These are phyloP conservation scores for Harringtonia aguacate DNA, from an alignment of 2,329 filamentous ascomycete species.

Conservation along the genomic window DNA sequence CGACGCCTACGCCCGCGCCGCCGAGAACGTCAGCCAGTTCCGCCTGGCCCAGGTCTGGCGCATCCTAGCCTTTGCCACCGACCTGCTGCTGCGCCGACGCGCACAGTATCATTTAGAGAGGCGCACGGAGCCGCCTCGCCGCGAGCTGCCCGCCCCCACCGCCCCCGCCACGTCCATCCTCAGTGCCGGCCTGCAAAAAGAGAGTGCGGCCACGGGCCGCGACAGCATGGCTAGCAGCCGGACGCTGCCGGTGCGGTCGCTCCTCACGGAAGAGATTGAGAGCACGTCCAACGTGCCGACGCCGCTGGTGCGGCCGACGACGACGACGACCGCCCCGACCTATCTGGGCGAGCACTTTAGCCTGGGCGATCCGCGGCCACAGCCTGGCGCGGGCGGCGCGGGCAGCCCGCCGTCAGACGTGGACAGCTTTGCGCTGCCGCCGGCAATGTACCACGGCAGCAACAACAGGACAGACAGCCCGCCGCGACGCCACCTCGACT, in stretches of 20 bases:
- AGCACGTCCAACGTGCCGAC: conserved; percentile 54
- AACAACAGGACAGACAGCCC: conserved; percentile 14
- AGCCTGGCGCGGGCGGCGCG: conserved; percentile 12
- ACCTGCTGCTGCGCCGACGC: conserved; percentile 40
- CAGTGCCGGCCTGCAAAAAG: too few species aligned
- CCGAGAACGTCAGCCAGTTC: conserved; percentile 45
- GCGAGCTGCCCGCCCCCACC: too few species aligned
- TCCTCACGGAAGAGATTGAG: conserved; percentile 45
- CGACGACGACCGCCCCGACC: conserved; percentile 19
- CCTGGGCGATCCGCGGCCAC: neutral
- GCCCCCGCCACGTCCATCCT: too few species aligned
- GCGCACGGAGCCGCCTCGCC: conserved; percentile 20
- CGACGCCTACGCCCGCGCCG: conserved; percentile 45
- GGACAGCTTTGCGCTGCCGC: conserved; percentile 38
- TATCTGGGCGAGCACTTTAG: conserved; percentile 1
- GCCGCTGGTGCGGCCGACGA: conserved; percentile 42
- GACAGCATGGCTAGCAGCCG: too few species aligned
- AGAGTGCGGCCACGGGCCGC: too few species aligned
- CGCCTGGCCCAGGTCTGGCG: conserved; percentile 56
- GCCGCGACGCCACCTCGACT: conserved; percentile 36
- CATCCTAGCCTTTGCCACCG: conserved; percentile 45
- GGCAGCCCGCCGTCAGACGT: conserved; percentile 12
- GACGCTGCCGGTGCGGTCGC: conserved; percentile 25
- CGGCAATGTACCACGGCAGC: conserved; percentile 29
- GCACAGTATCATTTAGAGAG: conserved; percentile 46